Evolutionary conservation across 2,329 filamentous ascomycete species (phyloP), one percentile per base, ranked within the genome.

Genomic region (Aspergillus fructus): DNA sequence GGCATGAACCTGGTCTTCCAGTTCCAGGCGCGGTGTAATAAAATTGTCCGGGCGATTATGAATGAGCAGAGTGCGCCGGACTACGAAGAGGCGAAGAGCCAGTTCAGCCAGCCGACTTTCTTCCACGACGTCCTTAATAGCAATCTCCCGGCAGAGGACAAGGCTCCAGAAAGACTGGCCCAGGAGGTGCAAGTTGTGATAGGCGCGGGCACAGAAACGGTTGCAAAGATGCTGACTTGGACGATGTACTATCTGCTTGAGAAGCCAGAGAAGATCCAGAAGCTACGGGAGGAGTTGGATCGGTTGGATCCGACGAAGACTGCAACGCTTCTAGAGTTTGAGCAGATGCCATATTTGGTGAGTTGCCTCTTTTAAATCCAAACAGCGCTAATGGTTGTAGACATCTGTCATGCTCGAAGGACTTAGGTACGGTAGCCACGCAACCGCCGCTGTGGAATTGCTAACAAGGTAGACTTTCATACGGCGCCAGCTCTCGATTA

Each of bases 91-190:
- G 43, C 48, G 15, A 43, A 49, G 50, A 42, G 37, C 48, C 50
- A 48, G 41, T 59, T 57, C 9, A 45, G 37, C 7, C 60, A 62
- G 9, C 59, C 59, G 1, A 71, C 65, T 2, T 64, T 71, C 30
- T 73, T 74, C 53, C 66, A 72, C n/a, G 70, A 70, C 30, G 54
- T 74, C 1, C 54, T 69, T 2, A 56, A 66, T 39, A 67, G 66
- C 53, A 54, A 62, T 11, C 55, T 72, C 11, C 68, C 73, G 0
- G 45, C 55, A 0, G 58, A 65, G 15, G 72, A 76, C 52, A 78
- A 78, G 54, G 62, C 68, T 0, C 65, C 64, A 1, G 52, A 64
- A 17, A 66, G 72, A 8, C 48, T 76, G 19, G 62, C 59, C 12
- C 67, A 70, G n/a, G 73, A 75, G 49, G 65, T 65, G 4, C 58